Evolutionary conservation across 75 land plant species (phyloP).

Genomic region (Larix kaempferi): DNA sequence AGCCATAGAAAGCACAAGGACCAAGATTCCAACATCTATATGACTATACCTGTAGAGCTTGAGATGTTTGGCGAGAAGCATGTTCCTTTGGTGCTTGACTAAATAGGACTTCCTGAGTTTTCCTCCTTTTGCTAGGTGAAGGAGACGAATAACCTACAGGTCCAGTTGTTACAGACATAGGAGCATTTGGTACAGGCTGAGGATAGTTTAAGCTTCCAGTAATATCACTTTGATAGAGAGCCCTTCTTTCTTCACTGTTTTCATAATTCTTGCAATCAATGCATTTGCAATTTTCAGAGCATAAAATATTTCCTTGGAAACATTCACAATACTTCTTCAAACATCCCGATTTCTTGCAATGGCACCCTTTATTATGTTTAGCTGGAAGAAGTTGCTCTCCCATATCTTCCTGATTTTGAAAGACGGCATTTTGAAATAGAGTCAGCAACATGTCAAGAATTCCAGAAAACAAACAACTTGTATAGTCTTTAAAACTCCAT

Average conservation of each 20-base stretch:
- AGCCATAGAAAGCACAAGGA: background rate
- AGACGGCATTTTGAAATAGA: background rate
- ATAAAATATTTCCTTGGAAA: conserved; percentile 94
- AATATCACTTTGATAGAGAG: conserved; percentile 21
- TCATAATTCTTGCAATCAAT: conserved; percentile 94
- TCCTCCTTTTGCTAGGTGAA: conserved; percentile 64
- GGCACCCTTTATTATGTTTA: conserved; percentile 97
- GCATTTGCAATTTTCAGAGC: conserved; percentile 98
- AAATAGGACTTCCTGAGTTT: conserved; percentile 63
- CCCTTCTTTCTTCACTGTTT: conserved; percentile 92
- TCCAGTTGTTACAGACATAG: conserved; percentile 29
- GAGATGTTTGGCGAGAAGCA: background rate
- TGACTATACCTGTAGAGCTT: no score
- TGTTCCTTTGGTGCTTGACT: conserved; percentile 21
- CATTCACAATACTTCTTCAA: conserved; percentile 99
- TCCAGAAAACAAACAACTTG: background rate
- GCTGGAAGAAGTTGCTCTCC: conserved; percentile 67
- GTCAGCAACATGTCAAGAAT: background rate
- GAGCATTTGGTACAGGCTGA: conserved; percentile 69
- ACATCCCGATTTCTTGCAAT: conserved; percentile 98
- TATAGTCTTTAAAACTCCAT: background rate
- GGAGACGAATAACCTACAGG: conserved; percentile 59
- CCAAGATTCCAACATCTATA: no score
- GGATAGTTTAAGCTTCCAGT: conserved; percentile 28
- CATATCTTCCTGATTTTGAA: conserved; percentile 29